Conservation (phyloP, 768 basidiomycete genomes). For the Trametopsis cervina region DNA sequence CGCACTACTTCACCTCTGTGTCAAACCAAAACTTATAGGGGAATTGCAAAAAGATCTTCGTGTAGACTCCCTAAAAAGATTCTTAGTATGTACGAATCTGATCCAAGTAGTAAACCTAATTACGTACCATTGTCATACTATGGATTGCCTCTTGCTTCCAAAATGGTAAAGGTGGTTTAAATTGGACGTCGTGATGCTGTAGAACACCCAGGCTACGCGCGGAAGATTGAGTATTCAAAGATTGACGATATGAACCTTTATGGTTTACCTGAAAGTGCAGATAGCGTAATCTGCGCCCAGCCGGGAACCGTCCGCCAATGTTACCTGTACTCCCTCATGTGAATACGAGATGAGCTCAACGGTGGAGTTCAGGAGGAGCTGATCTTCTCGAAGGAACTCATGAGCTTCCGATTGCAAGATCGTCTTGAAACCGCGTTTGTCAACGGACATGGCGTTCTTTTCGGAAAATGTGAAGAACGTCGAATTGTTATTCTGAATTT, state of each 20-base stretch:
- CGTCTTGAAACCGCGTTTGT: constrained; percentile 56
- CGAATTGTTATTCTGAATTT: constrained; percentile 50
- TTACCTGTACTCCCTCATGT: constrained; percentile 38
- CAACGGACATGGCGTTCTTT: constrained; percentile 45
- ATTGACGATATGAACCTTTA: too few relatives aligned
- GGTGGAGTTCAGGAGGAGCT: constrained; percentile 43
- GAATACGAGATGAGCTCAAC: constrained; percentile 43
- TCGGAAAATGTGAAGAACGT: constrained; percentile 50
- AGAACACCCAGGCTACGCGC: constrained; percentile 52
- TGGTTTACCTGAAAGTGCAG: constrained; percentile 44
- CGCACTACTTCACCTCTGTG: constrained; percentile 27
- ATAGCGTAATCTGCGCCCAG: constrained; percentile 52
- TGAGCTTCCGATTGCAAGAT: constrained; percentile 51
- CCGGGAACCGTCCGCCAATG: constrained; percentile 34
- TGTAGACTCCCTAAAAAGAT: constrained; percentile 40
- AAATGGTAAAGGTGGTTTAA: constrained; percentile 45
- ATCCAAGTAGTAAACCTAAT: neutral
- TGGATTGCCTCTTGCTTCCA: constrained; percentile 60
- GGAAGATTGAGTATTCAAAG: too few relatives aligned
- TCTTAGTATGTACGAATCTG: too few relatives aligned
- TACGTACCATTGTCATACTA: constrained; percentile 48
- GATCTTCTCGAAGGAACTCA: constrained; percentile 41
- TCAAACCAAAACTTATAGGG: constrained; percentile 52
- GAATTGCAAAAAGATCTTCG: constrained; percentile 64
- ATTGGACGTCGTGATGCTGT: constrained; percentile 53